Evolutionary conservation across 805 yeast species (phyloP).

Genomic region (Ogataea zsoltii): DNA sequence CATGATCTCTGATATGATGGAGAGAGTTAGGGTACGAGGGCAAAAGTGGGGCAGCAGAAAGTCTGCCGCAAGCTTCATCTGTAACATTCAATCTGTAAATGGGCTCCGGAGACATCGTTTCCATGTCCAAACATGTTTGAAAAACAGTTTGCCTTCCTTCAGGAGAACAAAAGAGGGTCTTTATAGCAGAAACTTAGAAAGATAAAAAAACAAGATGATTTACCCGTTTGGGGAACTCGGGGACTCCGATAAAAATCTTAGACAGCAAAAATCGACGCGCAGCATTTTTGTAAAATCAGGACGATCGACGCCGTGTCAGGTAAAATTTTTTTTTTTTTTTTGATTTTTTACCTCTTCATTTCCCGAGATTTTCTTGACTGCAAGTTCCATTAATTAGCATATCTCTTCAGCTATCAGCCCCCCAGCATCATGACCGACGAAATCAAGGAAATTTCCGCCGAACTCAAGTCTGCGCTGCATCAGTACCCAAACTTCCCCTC

Average conservation of each 20-base stretch:
- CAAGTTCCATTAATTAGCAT: background rate
- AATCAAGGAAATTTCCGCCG: conserved; percentile 39
- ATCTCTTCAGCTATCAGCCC: too few relatives aligned
- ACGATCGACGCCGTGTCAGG: conserved; percentile 3
- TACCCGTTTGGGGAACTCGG: conserved; percentile 7
- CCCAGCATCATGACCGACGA: conserved; percentile 13
- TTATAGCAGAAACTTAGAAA: background rate
- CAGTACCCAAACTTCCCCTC: conserved; percentile 94
- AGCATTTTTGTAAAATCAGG: background rate
- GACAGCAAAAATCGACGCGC: background rate
- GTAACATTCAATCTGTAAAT: background rate
- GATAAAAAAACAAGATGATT: background rate
- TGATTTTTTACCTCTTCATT: background rate
- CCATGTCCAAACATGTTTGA: background rate
- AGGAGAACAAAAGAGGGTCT: background rate
- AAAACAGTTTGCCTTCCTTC: background rate
- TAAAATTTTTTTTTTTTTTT: conserved; percentile 1
- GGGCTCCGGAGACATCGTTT: background rate
- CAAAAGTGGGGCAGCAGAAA: background rate
- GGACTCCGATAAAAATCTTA: conserved; percentile 1
- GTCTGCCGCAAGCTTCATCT: background rate
- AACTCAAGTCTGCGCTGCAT: conserved; percentile 53
- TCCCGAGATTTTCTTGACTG: background rate
- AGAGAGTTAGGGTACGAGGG: conserved; percentile 13
- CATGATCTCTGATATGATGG: conserved; percentile 16